A percentile compares a stretch with the other conserved stretches of the same genome.
Conservation (phyloP, 2,329 filamentous ascomycete genomes). For the Pseudogymnoascus sp. region DNA sequence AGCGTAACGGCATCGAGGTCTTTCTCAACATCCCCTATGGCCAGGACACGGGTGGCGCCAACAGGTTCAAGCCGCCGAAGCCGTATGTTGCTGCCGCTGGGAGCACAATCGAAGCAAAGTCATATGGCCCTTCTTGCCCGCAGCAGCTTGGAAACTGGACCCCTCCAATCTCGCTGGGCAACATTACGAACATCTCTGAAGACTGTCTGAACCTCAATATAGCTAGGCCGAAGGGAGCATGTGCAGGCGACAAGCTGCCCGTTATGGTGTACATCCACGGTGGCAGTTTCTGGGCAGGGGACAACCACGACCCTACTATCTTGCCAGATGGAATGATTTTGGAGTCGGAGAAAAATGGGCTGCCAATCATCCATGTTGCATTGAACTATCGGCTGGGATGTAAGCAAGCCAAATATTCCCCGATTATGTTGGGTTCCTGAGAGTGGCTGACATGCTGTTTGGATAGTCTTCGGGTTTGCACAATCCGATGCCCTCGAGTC, state of each 20-base stretch:
- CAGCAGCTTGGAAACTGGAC: slow-evolving; percentile 31
- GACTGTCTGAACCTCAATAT: slow-evolving; percentile 57
- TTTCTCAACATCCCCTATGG: slow-evolving; percentile 43
- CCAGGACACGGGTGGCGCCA: slow-evolving; percentile 37
- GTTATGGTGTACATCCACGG: slow-evolving; percentile 65
- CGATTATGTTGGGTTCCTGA: background rate
- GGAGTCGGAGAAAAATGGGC: slow-evolving; percentile 38
- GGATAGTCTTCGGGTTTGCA: slow-evolving; percentile 60
- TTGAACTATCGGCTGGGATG: slow-evolving; percentile 45
- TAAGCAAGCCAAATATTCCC: slow-evolving; percentile 9
- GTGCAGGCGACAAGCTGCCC: slow-evolving; percentile 47
- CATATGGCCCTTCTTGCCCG: slow-evolving; percentile 39
- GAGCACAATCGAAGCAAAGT: slow-evolving; percentile 32
- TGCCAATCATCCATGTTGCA: slow-evolving; percentile 48
- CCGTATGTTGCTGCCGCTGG: slow-evolving; percentile 29
- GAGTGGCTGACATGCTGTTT: slow-evolving; percentile 38
- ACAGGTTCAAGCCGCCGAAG: slow-evolving; percentile 41
- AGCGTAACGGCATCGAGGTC: slow-evolving; percentile 38
- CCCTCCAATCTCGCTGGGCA: slow-evolving; percentile 29
- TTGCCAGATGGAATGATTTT: slow-evolving; percentile 39
- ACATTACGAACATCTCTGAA: slow-evolving; percentile 40
- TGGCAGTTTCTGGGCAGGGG: slow-evolving; percentile 35
- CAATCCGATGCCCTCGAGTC: slow-evolving; percentile 45
- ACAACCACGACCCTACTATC: background rate
- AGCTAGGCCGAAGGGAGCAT: slow-evolving; percentile 48